Evolutionary conservation across 2,329 filamentous ascomycete species (phyloP).

Genomic region (Sclerotinia glacialis): DNA sequence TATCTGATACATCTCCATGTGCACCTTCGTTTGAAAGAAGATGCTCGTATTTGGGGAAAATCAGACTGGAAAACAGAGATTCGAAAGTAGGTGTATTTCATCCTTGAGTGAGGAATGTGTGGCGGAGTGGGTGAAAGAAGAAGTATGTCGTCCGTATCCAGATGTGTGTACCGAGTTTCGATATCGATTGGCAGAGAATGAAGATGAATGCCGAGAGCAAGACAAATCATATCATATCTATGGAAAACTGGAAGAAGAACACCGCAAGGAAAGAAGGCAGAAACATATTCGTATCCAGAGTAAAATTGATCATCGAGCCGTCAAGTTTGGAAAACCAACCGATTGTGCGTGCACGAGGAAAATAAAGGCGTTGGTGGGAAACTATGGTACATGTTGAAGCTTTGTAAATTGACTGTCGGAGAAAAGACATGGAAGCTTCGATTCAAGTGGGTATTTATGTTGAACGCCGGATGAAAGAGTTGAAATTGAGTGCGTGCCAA

Average conservation of each 20-base stretch:
- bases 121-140: not conserved
- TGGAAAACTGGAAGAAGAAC: not conserved
- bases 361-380: conserved; percentile 5
- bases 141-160: not conserved
- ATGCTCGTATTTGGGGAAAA: no score
- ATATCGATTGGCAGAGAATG: not conserved
- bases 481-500: conserved; percentile 7
- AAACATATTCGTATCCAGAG: conserved; percentile 2
- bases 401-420: not conserved
- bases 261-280: not conserved
- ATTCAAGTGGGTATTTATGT: not conserved
- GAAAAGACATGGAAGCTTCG: not conserved
- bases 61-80: not conserved
- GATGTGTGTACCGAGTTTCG: not conserved
- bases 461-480: conserved; percentile 6
- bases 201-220: not conserved
- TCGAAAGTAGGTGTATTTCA: not conserved
- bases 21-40: no score
- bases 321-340: not conserved
- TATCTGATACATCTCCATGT: not conserved
- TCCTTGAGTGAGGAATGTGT: not conserved
- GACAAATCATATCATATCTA: not conserved
- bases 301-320: not conserved
- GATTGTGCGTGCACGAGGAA: not conserved
- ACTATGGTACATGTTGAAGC: not conserved